Conservation (phyloP, 345 rosid species). For the Physaria fendleri region DNA sequence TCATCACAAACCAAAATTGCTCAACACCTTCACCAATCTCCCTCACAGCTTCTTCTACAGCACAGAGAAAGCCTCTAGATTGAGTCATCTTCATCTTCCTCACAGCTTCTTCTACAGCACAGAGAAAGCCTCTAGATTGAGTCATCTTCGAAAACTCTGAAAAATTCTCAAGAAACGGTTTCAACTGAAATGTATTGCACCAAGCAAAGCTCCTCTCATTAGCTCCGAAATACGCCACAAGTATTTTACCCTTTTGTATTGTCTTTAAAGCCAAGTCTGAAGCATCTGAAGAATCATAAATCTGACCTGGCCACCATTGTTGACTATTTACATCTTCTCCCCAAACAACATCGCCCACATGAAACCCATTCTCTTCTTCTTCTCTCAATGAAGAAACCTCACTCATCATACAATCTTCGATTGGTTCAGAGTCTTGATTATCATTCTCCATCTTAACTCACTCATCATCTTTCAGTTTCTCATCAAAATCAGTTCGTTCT, state of each 20-base stretch:
- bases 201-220: conserved; percentile 61
- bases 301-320: conserved; percentile 93
- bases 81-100: conserved; percentile 45
- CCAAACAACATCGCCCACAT: conserved; percentile 85
- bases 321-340: conserved; percentile 53
- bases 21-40: conserved; percentile 61
- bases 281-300: conserved; percentile 58
- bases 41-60: conserved; percentile 47
- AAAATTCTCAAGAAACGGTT: conserved; percentile 61
- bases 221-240: conserved; percentile 76
- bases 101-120: conserved; percentile 49
- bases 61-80: conserved; percentile 41
- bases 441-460: conserved; percentile 9
- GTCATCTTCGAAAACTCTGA: conserved; percentile 51
- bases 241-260: conserved; percentile 43
- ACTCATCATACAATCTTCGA: conserved; percentile 50
- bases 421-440: conserved; percentile 17
- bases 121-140: conserved; percentile 38
- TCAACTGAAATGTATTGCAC: conserved; percentile 65
- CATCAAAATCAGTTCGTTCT: conserved; percentile 5
- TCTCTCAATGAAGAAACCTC: conserved; percentile 46
- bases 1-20: conserved; percentile 43
- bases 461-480: not conserved
- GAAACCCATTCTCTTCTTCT: conserved; percentile 35
- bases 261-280: conserved; percentile 57